phyloP scores from a whole-genome alignment of 176 grass and related monocot genomes.

The Calamus simplicifolius region DNA sequence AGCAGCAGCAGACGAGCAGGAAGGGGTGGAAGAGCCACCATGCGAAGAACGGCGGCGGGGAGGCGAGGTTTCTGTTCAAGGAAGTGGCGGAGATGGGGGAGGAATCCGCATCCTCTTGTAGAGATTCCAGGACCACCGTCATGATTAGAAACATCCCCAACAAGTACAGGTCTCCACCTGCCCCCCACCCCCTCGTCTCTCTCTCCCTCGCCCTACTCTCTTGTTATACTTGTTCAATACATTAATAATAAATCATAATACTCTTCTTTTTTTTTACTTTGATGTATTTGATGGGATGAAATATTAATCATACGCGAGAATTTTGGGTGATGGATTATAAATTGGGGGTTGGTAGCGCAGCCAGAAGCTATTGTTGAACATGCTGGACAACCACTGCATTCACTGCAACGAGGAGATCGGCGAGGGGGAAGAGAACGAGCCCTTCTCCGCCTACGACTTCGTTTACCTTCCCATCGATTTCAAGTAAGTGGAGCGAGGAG shows the following conservation, averaged over 20 bases:
- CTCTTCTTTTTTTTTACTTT: too few species aligned
- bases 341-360: slow-evolving; percentile 19
- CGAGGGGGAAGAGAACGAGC: slow-evolving; percentile 35
- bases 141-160: slow-evolving; percentile 99
- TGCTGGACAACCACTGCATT: slow-evolving; percentile 99
- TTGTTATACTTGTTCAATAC: not conserved
- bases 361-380: slow-evolving; percentile 88
- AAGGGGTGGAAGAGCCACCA: slow-evolving; percentile 23
- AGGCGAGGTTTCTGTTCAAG: slow-evolving; percentile 78
- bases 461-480: slow-evolving; percentile 99
- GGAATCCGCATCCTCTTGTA: slow-evolving; percentile 2
- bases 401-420: slow-evolving; percentile 64
- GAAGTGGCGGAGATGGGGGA: slow-evolving; percentile 20
- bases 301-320: too few species aligned
- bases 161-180: slow-evolving; percentile 73
- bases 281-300: too few species aligned
- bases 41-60: slow-evolving; percentile 35
- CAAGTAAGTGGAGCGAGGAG: slow-evolving; percentile 55
- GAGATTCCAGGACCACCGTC: slow-evolving; percentile 82
- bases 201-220: not conserved
- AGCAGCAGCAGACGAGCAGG: slow-evolving; percentile 22
- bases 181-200: too few species aligned
- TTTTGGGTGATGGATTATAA: too few species aligned
- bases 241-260: not conserved
- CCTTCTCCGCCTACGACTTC: slow-evolving; percentile 89